phyloP scores from a whole-genome alignment of 139 green algal species.

The Chlamydomonas applanata region DNA sequence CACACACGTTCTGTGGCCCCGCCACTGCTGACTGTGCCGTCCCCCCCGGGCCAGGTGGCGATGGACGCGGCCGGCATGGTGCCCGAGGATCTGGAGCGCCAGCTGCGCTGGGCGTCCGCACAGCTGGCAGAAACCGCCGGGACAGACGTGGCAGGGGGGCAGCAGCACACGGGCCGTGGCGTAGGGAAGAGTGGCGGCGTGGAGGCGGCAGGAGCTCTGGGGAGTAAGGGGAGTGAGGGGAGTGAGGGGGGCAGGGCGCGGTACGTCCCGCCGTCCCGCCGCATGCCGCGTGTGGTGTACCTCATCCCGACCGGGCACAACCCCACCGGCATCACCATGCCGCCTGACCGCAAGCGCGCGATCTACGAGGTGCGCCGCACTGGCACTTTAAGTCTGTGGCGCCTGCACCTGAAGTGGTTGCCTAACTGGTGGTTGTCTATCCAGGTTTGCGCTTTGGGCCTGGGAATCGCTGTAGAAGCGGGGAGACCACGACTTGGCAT shows the following conservation, averaged over 20 bases:
- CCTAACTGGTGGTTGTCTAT: no score
- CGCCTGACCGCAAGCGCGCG: slow-evolving; percentile 39
- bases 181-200: no score
- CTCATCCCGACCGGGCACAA: slow-evolving; percentile 75
- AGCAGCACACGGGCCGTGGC: no score
- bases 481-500: no score
- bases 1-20: not conserved
- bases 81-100: slow-evolving; percentile 36
- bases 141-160: no score
- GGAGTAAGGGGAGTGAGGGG: no score
- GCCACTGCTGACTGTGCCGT: not conserved
- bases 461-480: no score
- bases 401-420: no score
- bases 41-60: not conserved
- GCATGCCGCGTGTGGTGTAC: slow-evolving; percentile 56
- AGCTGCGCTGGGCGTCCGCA: slow-evolving; percentile 12
- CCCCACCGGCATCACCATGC: slow-evolving; percentile 61
- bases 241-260: no score
- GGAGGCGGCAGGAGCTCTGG: no score
- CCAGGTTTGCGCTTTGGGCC: no score
- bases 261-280: not conserved
- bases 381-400: no score
- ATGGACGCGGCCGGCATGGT: slow-evolving; percentile 58
- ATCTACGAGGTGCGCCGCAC: slow-evolving; percentile 69
- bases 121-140: slow-evolving; percentile 8